Percentiles rank a stretch among this genome's conserved stretches.
These are phyloP conservation scores for Tetracladium maxilliforme DNA, from an alignment of 2,329 filamentous ascomycete species.

Conservation along the genomic window DNA sequence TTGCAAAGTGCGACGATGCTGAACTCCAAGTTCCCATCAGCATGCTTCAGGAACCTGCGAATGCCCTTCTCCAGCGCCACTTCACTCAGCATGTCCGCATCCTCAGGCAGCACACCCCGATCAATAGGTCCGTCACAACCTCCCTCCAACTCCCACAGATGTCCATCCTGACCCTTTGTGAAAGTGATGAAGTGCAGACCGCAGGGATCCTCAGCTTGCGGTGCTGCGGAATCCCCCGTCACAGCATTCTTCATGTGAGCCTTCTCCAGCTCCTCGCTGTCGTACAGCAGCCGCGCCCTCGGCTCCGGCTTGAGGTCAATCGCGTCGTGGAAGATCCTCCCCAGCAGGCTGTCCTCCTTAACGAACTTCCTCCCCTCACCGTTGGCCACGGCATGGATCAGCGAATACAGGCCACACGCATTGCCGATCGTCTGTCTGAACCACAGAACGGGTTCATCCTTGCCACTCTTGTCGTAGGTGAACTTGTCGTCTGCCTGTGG, in stretches of 20 bases:
- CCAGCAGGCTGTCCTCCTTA: constrained; percentile 27
- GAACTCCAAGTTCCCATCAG: background rate
- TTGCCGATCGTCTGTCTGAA: constrained; percentile 89
- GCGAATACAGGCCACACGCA: constrained; percentile 71
- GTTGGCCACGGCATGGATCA: constrained; percentile 68
- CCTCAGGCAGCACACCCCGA: constrained; percentile 12
- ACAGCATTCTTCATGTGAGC: constrained; percentile 73
- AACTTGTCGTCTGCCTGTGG: constrained; percentile 50
- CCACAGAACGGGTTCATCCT: constrained; percentile 66
- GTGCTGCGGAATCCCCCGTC: constrained; percentile 61
- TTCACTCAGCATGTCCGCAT: background rate
- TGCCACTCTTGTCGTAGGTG: constrained; percentile 54
- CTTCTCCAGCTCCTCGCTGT: constrained; percentile 58
- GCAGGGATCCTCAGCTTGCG: constrained; percentile 56
- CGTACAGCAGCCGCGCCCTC: constrained; percentile 65
- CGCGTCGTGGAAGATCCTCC: constrained; percentile 53
- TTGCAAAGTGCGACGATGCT: background rate
- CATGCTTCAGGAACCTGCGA: background rate
- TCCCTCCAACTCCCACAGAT: constrained; percentile 60
- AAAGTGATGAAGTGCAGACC: constrained; percentile 93
- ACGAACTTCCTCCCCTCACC: constrained; percentile 34
- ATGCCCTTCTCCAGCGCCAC: background rate
- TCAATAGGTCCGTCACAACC: constrained; percentile 50
- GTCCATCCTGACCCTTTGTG: constrained; percentile 55
- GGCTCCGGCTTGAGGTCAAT: constrained; percentile 50